Conservation (phyloP, 192 early-diverging fungal genomes). For the Gonapodya prolifera region DNA sequence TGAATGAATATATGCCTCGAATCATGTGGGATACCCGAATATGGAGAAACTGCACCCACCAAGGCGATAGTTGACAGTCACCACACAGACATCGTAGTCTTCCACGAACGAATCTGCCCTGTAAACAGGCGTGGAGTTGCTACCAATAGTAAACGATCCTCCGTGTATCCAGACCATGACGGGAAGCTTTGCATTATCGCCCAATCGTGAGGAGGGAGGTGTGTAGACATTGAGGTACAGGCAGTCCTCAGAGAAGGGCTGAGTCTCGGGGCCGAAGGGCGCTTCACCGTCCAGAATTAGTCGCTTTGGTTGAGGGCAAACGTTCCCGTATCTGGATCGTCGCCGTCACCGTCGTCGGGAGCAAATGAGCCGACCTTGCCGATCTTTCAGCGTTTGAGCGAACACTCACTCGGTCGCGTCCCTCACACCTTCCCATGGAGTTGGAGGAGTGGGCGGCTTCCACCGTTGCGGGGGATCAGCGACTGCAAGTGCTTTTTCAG, state of each 20-base stretch:
- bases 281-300: background rate
- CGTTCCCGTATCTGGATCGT: background rate
- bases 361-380: background rate
- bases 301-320: background rate
- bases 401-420: background rate
- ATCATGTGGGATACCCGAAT: background rate
- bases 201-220: constrained; percentile 12
- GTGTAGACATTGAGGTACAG: constrained; percentile 38
- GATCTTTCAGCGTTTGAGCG: background rate
- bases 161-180: constrained; percentile 52
- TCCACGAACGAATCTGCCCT: constrained; percentile 3
- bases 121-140: constrained; percentile 18
- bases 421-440: background rate
- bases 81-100: constrained; percentile 21
- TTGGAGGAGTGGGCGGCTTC: background rate
- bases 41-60: constrained; percentile 21
- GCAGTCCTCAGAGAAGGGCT: constrained; percentile 30
- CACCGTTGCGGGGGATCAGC: background rate
- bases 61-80: constrained; percentile 43
- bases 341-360: too few relatives aligned
- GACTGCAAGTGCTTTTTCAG: background rate
- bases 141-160: constrained; percentile 35
- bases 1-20: background rate
- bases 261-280: background rate
- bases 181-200: constrained; percentile 18